Conservation (phyloP, 2,329 filamentous ascomycete genomes). For the Westerdykella aurantiaca region DNA sequence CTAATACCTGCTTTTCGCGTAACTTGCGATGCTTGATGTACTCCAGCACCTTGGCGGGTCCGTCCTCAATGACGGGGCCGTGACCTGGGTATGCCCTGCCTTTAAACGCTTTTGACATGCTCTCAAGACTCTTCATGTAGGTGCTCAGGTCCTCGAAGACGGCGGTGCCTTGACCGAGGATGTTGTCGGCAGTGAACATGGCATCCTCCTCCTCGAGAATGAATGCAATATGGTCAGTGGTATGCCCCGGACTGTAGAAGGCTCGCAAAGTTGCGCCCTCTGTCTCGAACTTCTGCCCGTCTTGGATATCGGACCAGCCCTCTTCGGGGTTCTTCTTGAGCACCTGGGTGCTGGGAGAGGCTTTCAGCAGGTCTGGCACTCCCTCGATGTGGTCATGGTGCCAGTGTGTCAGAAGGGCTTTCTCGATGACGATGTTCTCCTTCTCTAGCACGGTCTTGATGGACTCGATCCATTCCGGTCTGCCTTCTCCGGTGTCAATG, state of each 20-base stretch:
- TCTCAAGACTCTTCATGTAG: conserved; percentile 64
- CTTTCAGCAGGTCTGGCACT: conserved; percentile 59
- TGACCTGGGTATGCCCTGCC: conserved; percentile 83
- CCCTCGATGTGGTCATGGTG: conserved; percentile 82
- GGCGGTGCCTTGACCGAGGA: conserved; percentile 78
- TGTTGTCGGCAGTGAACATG: conserved; percentile 85
- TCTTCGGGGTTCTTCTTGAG: conserved; percentile 58
- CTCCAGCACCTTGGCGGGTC: conserved; percentile 64
- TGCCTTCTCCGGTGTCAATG: conserved; percentile 85
- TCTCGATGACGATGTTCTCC: conserved; percentile 64
- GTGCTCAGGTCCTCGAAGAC: conserved; percentile 71
- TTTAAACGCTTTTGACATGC: conserved; percentile 60
- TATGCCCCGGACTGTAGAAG: conserved; percentile 67
- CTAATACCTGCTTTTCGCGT: conserved; percentile 54
- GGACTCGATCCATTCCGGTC: conserved; percentile 62
- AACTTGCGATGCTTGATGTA: conserved; percentile 78
- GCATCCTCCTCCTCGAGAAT: conserved; percentile 70
- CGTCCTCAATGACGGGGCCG: conserved; percentile 70
- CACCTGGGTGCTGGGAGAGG: conserved; percentile 59
- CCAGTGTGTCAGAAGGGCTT: conserved; percentile 82
- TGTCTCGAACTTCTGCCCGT: conserved; percentile 52
- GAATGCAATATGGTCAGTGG: conserved; percentile 75
- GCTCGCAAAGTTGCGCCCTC: conserved; percentile 64
- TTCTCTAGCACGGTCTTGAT: conserved; percentile 59
- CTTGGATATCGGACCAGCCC: conserved; percentile 49